Conservation (phyloP, 495 filamentous ascomycete genomes). For the Penicillium simplicissimum region DNA sequence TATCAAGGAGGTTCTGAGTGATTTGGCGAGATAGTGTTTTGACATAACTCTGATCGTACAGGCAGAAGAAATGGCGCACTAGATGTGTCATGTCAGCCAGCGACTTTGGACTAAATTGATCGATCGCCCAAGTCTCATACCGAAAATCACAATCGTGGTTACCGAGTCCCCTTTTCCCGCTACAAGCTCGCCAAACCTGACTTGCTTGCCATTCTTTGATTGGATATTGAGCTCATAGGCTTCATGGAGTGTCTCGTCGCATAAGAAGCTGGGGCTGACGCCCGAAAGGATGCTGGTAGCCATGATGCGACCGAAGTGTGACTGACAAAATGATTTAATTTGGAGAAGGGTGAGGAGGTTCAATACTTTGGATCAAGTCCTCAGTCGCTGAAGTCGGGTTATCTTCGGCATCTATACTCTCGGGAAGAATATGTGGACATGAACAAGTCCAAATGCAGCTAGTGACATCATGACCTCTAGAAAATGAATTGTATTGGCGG, state of each 20-base stretch:
- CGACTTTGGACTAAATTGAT: neutral
- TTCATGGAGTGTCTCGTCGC: constrained; percentile 32
- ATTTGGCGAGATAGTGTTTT: constrained; percentile 21
- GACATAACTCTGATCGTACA: constrained; percentile 33
- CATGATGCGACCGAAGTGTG: neutral
- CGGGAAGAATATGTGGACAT: neutral
- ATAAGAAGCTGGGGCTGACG: constrained; percentile 7
- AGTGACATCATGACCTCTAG: constrained; percentile 8
- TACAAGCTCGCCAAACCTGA: constrained; percentile 31
- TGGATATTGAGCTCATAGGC: constrained; percentile 30
- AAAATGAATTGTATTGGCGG: neutral
- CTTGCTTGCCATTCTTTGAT: constrained; percentile 8
- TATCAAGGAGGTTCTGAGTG: constrained; percentile 20
- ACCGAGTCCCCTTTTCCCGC: constrained; percentile 26
- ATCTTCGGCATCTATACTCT: neutral
- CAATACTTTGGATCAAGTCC: neutral
- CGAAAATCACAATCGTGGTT: constrained; percentile 26
- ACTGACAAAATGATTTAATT: neutral
- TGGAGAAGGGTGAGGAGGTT: neutral
- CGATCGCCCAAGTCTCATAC: neutral
- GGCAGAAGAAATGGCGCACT: constrained; percentile 35
- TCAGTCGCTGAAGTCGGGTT: neutral
- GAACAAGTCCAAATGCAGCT: neutral
- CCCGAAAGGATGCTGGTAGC: constrained; percentile 1
- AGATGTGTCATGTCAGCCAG: neutral